Evolutionary conservation across 1,284 basidiomycete genomes (phyloP).

Genomic region (Ceratobasidium papillatum): DNA sequence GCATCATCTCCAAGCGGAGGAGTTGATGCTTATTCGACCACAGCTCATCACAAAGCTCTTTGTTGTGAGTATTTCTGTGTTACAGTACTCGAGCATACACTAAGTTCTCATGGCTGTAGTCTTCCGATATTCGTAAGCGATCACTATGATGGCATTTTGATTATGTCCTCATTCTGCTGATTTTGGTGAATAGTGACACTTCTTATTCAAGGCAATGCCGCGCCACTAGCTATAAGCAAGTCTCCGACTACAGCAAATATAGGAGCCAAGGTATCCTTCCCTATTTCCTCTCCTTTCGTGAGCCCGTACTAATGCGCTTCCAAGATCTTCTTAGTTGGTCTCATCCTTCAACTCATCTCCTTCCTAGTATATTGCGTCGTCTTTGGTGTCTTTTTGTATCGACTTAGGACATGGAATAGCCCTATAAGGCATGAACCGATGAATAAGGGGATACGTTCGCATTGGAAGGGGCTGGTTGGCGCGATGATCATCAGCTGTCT

Average conservation of each 20-base stretch:
- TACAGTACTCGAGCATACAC: not conserved
- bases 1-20: slow-evolving; percentile 1
- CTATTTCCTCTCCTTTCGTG: too few relatives aligned
- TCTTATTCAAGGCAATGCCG: slow-evolving; percentile 7
- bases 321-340: slow-evolving; percentile 53
- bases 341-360: slow-evolving; percentile 52
- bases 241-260: not conserved
- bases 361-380: slow-evolving; percentile 55
- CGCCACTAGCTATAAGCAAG: not conserved
- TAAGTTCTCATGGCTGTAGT: not conserved
- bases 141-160: not conserved
- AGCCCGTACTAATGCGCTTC: slow-evolving; percentile 13
- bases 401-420: slow-evolving; percentile 49
- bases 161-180: not conserved
- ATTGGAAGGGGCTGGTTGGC: slow-evolving; percentile 52
- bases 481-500: slow-evolving; percentile 52
- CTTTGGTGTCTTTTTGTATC: slow-evolving; percentile 53
- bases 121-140: slow-evolving; percentile 8
- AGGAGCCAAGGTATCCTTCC: not conserved
- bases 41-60: slow-evolving; percentile 11
- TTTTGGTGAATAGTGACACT: slow-evolving; percentile 16
- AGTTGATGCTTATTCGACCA: slow-evolving; percentile 10
- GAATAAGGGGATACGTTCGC: not conserved
- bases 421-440: slow-evolving; percentile 26
- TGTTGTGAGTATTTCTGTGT: not conserved